A percentile compares a stretch with the other conserved stretches of the same genome.
phyloP scores from a whole-genome alignment of 805 yeast species.

The Candida tallmaniae region DNA sequence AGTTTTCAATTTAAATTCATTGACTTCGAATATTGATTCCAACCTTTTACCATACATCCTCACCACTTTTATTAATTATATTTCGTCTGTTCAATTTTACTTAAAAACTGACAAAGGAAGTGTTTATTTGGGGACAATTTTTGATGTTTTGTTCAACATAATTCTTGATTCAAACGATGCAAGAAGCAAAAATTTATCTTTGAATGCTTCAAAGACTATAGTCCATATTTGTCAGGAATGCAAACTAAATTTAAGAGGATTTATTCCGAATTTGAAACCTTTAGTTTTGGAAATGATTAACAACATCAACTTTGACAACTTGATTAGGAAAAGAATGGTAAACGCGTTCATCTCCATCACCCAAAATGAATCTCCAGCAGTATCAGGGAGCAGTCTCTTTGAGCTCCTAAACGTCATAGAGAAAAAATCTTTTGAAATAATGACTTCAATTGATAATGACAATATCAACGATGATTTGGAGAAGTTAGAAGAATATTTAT shows the following conservation, averaged over 20 bases:
- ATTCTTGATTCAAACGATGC: conserved; percentile 18
- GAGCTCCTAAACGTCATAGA: conserved; percentile 19
- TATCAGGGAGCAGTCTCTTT: conserved; percentile 19
- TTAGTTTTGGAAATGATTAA: conserved; percentile 46
- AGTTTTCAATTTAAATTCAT: neutral
- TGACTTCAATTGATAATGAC: conserved; percentile 10
- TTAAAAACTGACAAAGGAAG: conserved; percentile 46
- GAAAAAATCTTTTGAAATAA: conserved; percentile 1
- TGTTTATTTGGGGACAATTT: conserved; percentile 43
- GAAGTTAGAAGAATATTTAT: conserved; percentile 38
- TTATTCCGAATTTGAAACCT: conserved; percentile 46
- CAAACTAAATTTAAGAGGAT: conserved; percentile 34
- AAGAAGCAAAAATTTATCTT: conserved; percentile 21
- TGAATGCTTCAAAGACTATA: conserved; percentile 48
- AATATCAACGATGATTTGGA: conserved; percentile 15
- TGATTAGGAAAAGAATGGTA: conserved; percentile 55
- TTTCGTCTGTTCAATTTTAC: conserved; percentile 58
- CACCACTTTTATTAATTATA: conserved; percentile 50
- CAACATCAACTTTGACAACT: conserved; percentile 32
- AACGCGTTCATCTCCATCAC: conserved; percentile 61
- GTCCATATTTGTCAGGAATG: conserved; percentile 55
- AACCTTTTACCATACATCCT: conserved; percentile 5
- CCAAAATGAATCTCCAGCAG: conserved; percentile 41
- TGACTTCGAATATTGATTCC: neutral
- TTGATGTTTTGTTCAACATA: conserved; percentile 50